These are phyloP conservation scores for Spizellomyces sp. DNA, from an alignment of 192 early-diverging fungal genomes.

Conservation along the genomic window DNA sequence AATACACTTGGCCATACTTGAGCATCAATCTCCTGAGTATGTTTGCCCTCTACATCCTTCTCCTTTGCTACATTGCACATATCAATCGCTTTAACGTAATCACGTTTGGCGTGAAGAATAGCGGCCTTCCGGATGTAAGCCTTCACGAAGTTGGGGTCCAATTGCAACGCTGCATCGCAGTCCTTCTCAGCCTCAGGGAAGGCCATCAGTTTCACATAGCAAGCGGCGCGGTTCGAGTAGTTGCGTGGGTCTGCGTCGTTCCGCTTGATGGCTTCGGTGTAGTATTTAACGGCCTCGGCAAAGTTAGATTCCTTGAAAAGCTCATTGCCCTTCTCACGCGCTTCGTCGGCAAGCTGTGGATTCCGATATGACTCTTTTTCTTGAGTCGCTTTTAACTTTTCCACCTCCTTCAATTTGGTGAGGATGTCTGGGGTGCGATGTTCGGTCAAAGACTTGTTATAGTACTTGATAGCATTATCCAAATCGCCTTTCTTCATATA, in stretches of 20 bases:
- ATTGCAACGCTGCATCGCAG: constrained; percentile 81
- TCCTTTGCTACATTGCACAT: constrained; percentile 76
- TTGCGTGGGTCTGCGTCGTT: constrained; percentile 86
- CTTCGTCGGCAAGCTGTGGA: constrained; percentile 81
- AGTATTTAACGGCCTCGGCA: constrained; percentile 85
- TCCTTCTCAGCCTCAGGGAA: constrained; percentile 94
- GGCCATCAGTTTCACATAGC: constrained; percentile 93
- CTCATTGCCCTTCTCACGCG: constrained; percentile 90
- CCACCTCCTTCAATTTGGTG: constrained; percentile 80
- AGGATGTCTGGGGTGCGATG: constrained; percentile 93
- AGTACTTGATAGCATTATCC: constrained; percentile 89
- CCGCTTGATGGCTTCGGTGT: constrained; percentile 96
- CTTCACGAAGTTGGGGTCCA: constrained; percentile 89
- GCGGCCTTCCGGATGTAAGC: constrained; percentile 96
- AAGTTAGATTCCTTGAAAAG: constrained; percentile 89
- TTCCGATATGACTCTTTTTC: constrained; percentile 88
- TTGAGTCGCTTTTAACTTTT: constrained; percentile 76
- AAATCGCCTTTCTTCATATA: constrained; percentile 80
- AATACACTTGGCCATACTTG: constrained; percentile 39
- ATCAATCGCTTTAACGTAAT: constrained; percentile 82
- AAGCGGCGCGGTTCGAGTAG: constrained; percentile 96
- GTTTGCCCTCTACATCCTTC: constrained; percentile 83
- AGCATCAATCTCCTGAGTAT: constrained; percentile 79
- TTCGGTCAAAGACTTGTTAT: constrained; percentile 90
- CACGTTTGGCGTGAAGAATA: constrained; percentile 84